Base-by-base conservation (phyloP, 2,329 filamentous ascomycete genomes). In the Alternaria triticina region DNA sequence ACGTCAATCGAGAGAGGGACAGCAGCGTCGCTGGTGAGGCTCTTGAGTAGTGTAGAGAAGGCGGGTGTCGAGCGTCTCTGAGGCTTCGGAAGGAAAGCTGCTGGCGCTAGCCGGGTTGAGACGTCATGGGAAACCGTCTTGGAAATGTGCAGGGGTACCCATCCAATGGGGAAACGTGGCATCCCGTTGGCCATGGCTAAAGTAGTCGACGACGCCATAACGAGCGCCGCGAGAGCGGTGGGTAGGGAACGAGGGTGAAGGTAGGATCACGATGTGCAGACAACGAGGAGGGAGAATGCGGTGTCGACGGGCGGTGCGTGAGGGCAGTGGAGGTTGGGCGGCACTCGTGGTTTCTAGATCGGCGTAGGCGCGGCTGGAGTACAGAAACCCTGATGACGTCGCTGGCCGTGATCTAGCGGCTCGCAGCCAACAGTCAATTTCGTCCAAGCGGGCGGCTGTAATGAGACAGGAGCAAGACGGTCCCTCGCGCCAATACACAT, bases 351-450 rank as follows among this genome's bases (percentile, higher is more conserved):
- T 22, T 30, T 40, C 25, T 25, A 23, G 23, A 13, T 47, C 54
- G 59, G 59, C 59, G 30, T 52, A 52, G 33, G 44, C 33, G 58
- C 58, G 58, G 52, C 58, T 51, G 36, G 47, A 55, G 60, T 62
- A 40, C 9, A 40, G 36, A 40, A 40, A 40, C 56, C 56, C 60
- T 62, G 60, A 62, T 62, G 60, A 62, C 60, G 60, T 62, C 60
- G 60, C 15, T 15, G 15, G 60, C 60, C 60, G 59, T 59, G 60
- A 54, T 13, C n/a, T 13, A 44, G 40, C 47, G 49, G 54, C 46
- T 40, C 36, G 51, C 54, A 43, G 59, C 59, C 55, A 59, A 59
- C 59, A 59, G 30, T 62, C 60, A 62, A 62, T 62, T 62, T 62
- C 60, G 60, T 55, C 44, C 49, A 46, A 22, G 60, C 47, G 59